phyloP scores from a whole-genome alignment of 768 basidiomycete species.

The Multifurca ochricompacta region DNA sequence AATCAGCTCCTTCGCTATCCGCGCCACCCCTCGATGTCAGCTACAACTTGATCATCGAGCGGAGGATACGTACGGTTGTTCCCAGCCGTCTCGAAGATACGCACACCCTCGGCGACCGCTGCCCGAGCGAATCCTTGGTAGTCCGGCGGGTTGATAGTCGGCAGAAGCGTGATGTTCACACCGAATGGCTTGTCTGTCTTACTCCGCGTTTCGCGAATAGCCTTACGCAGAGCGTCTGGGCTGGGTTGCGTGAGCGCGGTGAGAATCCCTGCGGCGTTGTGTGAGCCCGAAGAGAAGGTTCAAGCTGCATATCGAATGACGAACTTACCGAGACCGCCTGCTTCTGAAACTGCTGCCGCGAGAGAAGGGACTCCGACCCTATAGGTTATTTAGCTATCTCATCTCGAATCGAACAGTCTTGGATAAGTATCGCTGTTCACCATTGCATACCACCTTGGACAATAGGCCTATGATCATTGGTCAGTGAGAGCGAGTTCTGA shows the following conservation, averaged over 20 bases:
- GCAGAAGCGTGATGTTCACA: conserved; percentile 81
- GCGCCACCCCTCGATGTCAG: not conserved
- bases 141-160: conserved; percentile 84
- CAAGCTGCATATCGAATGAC: not conserved
- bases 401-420: not conserved
- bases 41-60: not conserved
- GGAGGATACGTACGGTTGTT: conserved; percentile 59
- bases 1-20: conserved; percentile 68
- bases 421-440: conserved; percentile 34
- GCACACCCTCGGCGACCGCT: conserved; percentile 82
- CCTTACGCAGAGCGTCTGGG: conserved; percentile 71
- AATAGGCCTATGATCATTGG: conserved; percentile 46
- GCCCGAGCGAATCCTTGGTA: conserved; percentile 78
- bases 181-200: conserved; percentile 73
- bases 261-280: conserved; percentile 49
- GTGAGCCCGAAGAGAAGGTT: not conserved
- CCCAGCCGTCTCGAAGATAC: conserved; percentile 88
- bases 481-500: not conserved
- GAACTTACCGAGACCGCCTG: conserved; percentile 64
- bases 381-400: not conserved
- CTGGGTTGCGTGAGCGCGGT: conserved; percentile 85
- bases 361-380: conserved; percentile 78
- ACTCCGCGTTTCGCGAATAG: conserved; percentile 69
- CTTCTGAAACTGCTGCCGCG: conserved; percentile 72
- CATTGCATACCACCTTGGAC: conserved; percentile 93